A percentile compares a stretch with the other conserved stretches of the same genome.
These are phyloP conservation scores for Phragmites australis DNA, from an alignment of 176 grass and related monocot genomes.

Conservation along the genomic window DNA sequence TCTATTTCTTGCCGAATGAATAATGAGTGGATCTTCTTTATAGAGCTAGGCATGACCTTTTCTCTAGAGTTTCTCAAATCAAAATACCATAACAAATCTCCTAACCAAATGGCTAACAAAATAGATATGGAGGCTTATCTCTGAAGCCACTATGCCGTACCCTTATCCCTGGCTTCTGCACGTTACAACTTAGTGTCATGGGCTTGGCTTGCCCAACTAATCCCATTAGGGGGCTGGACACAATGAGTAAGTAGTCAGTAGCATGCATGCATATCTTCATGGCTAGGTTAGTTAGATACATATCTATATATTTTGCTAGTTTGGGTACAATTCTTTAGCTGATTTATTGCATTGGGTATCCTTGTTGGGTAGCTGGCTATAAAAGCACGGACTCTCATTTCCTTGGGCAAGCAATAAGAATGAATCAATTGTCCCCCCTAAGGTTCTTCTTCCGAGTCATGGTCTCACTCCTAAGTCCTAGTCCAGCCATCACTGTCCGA, in stretches of 20 bases:
- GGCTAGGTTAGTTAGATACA: too few species aligned
- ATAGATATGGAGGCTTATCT: background rate
- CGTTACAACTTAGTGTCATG: background rate
- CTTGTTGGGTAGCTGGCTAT: too few species aligned
- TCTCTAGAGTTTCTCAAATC: background rate
- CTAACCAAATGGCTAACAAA: background rate
- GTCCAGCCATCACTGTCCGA: background rate
- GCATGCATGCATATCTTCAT: too few species aligned
- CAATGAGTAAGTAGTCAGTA: too few species aligned
- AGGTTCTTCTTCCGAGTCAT: too few species aligned
- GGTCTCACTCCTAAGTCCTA: too few species aligned
- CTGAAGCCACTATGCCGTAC: background rate
- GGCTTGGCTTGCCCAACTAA: too few species aligned
- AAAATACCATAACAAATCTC: background rate
- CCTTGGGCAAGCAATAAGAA: background rate
- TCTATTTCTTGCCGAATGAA: background rate
- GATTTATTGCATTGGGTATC: too few species aligned
- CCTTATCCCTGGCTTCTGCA: background rate
- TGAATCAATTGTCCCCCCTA: too few species aligned
- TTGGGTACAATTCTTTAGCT: too few species aligned
- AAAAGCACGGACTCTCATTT: background rate
- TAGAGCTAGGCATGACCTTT: background rate
- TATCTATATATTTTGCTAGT: too few species aligned
- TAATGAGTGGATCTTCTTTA: background rate
- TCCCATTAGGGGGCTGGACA: background rate